These are phyloP conservation scores for Fusarium sp. DNA, from an alignment of 2,329 filamentous ascomycete genomes.

Conservation along the genomic window DNA sequence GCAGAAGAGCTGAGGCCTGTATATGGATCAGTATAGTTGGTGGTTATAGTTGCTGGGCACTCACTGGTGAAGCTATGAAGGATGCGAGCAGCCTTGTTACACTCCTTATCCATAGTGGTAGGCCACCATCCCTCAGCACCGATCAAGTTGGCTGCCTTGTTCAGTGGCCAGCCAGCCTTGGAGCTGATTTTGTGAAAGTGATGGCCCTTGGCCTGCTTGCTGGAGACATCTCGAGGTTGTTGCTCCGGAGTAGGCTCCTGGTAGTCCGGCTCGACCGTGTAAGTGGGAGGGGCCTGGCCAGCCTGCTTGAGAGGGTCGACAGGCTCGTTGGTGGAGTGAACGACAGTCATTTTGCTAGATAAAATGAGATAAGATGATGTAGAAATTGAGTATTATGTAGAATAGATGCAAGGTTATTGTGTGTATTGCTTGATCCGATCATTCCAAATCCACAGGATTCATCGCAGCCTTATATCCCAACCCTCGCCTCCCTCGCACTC, in stretches of 20 bases:
- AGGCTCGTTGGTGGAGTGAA: conserved; percentile 30
- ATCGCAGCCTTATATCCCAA: conserved; percentile 33
- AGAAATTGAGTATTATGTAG: neutral
- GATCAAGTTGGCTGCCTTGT: conserved; percentile 75
- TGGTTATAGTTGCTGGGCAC: conserved; percentile 5
- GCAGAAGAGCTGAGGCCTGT: conserved; percentile 36
- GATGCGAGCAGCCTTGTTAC: conserved; percentile 81
- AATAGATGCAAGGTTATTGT: neutral
- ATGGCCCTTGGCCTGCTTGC: conserved; percentile 58
- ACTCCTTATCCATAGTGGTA: conserved; percentile 78
- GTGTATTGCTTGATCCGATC: neutral
- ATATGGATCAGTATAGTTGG: conserved; percentile 12
- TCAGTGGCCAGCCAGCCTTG: conserved; percentile 75
- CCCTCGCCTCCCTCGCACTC: conserved; percentile 18
- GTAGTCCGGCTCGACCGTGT: conserved; percentile 23
- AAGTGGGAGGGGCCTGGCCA: conserved; percentile 35
- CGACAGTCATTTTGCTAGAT: conserved; percentile 26
- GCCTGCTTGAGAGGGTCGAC: conserved; percentile 40
- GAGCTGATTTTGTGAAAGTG: conserved; percentile 75
- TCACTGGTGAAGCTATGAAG: conserved; percentile 76
- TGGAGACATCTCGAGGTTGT: neutral
- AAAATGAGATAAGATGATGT: neutral
- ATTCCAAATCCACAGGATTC: neutral
- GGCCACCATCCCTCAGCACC: conserved; percentile 83
- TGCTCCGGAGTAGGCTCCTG: conserved; percentile 17